Evolutionary conservation across 139 green algal species (phyloP).

Genomic region (Pleodorina starrii): DNA sequence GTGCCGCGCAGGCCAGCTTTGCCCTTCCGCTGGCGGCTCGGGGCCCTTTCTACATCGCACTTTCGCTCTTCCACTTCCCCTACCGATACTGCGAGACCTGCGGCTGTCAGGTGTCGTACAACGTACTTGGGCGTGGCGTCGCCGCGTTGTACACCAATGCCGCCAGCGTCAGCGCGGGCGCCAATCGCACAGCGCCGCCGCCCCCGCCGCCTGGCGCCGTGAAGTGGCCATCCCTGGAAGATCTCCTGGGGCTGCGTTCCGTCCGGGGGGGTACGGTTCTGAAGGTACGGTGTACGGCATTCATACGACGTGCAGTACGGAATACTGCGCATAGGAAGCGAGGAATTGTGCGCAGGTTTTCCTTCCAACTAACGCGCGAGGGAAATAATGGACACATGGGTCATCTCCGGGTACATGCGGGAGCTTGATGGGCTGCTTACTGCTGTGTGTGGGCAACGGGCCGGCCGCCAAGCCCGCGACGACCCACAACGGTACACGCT

Average conservation of each 20-base stretch:
- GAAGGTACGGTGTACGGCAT: neutral
- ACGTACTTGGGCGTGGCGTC: neutral
- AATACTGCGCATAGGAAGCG: too few relatives aligned
- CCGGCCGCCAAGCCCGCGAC: too few relatives aligned
- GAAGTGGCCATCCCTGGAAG: too few relatives aligned
- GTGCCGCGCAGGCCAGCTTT: neutral
- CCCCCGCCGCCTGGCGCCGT: too few relatives aligned
- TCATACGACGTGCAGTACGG: too few relatives aligned
- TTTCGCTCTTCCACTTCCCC: neutral
- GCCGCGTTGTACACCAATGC: neutral
- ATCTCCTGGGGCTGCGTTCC: neutral
- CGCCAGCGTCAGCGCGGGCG: neutral
- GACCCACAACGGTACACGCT: too few relatives aligned
- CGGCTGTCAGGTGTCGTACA: neutral
- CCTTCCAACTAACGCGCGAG: too few relatives aligned
- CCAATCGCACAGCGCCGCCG: neutral
- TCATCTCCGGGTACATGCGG: too few relatives aligned
- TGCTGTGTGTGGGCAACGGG: too few relatives aligned
- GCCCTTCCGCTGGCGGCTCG: neutral
- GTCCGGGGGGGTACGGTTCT: neutral
- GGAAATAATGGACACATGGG: too few relatives aligned
- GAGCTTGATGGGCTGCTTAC: too few relatives aligned
- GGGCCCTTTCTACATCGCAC: slow-evolving; percentile 3
- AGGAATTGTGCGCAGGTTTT: too few relatives aligned
- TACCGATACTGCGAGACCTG: neutral